phyloP scores from a whole-genome alignment of 2,329 filamentous ascomycete species.

The Talaromyces verruculosus region DNA sequence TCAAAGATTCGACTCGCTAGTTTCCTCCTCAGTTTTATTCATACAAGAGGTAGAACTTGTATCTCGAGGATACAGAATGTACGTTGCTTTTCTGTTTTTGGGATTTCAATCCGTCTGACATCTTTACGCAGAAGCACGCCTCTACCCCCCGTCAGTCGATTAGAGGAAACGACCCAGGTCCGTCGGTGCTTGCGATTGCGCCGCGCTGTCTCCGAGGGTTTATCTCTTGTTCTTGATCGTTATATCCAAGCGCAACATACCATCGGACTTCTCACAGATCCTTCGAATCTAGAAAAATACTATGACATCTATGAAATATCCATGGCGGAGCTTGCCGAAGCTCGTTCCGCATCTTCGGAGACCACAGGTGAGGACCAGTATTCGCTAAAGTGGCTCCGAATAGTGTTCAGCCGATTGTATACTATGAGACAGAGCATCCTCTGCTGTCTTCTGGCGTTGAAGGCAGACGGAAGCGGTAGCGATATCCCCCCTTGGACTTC shows the following conservation, averaged over 20 bases:
- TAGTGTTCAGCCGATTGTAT: conserved; percentile 76
- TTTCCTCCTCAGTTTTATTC: conserved; percentile 72
- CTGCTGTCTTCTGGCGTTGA: conserved; percentile 83
- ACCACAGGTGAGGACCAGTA: conserved; percentile 72
- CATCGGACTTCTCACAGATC: conserved; percentile 72
- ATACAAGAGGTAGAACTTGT: conserved; percentile 96
- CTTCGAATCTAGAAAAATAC: conserved; percentile 84
- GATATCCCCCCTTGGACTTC: conserved; percentile 78
- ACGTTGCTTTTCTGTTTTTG: conserved; percentile 36
- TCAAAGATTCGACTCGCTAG: conserved; percentile 77
- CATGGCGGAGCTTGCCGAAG: conserved; percentile 68
- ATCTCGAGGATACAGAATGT: conserved; percentile 84
- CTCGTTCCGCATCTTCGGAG: conserved; percentile 63
- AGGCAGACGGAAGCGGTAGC: conserved; percentile 72
- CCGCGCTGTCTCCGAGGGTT: conserved; percentile 68
- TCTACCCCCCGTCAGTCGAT: conserved; percentile 83
- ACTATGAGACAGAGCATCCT: conserved; percentile 80
- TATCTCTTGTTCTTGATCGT: conserved; percentile 67
- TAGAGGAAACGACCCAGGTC: conserved; percentile 78
- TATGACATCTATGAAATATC: conserved; percentile 85
- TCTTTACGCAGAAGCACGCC: conserved; percentile 68
- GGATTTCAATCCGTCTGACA: conserved; percentile 22
- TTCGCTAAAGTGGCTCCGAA: conserved; percentile 76
- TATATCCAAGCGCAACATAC: conserved; percentile 69
- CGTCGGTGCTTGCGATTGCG: conserved; percentile 79